Conservation (phyloP, 1,139 yeast species). For the Yamadazyma friedrichii region DNA sequence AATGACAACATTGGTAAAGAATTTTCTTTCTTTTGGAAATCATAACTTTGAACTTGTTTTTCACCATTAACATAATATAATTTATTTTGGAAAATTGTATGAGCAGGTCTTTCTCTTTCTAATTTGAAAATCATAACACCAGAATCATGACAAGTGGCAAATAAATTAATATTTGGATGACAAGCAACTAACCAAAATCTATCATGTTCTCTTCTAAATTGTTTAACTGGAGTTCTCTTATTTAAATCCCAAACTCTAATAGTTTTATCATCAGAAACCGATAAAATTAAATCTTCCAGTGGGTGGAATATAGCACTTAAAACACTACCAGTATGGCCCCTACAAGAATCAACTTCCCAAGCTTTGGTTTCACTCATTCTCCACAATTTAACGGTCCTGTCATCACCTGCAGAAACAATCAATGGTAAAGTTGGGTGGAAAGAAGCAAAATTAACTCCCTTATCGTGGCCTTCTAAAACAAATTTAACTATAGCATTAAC, state of each 20-base stretch:
- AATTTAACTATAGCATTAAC: conserved; percentile 94
- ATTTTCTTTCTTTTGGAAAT: conserved; percentile 58
- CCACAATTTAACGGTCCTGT: conserved; percentile 93
- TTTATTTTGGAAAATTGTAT: conserved; percentile 66
- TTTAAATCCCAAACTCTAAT: conserved; percentile 96
- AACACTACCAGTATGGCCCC: conserved; percentile 95
- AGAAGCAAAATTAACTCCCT: conserved; percentile 98
- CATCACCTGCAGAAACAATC: conserved; percentile 96
- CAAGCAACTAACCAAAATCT: conserved; percentile 91
- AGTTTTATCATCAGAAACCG: conserved; percentile 97
- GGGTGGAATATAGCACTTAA: conserved; percentile 92
- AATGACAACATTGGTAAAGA: conserved; percentile 79
- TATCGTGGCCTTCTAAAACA: conserved; percentile 95
- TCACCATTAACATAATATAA: conserved; percentile 78
- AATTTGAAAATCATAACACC: conserved; percentile 98
- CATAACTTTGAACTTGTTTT: conserved; percentile 81
- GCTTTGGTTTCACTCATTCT: conserved; percentile 98
- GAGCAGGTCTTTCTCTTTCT: conserved; percentile 96
- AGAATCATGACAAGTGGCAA: conserved; percentile 95
- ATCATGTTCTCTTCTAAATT: conserved; percentile 91
- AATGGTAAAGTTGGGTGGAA: conserved; percentile 97
- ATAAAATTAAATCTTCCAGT: conserved; percentile 83
- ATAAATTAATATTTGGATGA: conserved; percentile 86
- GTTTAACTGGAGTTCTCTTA: conserved; percentile 90
- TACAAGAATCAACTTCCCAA: conserved; percentile 98